Conservation (phyloP, 768 basidiomycete genomes). For the Filobasidium floriforme region DNA sequence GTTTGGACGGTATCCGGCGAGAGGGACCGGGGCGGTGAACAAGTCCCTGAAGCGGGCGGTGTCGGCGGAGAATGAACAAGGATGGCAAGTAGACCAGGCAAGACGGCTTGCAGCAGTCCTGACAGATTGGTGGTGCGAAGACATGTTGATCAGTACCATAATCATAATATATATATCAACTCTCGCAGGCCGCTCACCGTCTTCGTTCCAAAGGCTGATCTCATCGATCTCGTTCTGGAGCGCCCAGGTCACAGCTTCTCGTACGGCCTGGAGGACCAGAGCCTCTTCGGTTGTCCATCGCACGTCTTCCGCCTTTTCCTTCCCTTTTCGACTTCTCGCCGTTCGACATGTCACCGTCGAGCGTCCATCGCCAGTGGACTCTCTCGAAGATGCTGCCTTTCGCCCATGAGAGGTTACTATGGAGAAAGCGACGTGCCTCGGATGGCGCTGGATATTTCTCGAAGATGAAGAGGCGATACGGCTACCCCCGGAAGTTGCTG, state of each 20-base stretch:
- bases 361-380: background rate
- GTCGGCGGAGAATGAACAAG: background rate
- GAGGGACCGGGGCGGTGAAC: background rate
- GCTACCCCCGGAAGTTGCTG: background rate
- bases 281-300: constrained; percentile 6
- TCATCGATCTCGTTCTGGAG: constrained; percentile 4
- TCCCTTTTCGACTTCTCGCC: constrained; percentile 1
- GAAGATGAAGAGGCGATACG: background rate
- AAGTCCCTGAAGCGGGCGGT: constrained; percentile 1
- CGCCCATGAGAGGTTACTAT: constrained; percentile 2
- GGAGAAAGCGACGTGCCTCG: constrained; percentile 4
- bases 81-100: background rate
- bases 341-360: background rate
- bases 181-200: background rate
- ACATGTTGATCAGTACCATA: background rate
- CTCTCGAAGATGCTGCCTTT: background rate
- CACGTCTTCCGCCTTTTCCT: background rate
- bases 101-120: background rate
- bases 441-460: background rate
- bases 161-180: background rate
- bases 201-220: constrained; percentile 5
- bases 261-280: background rate
- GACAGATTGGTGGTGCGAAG: background rate
- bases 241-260: background rate
- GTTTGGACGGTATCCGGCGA: background rate